Conservation (phyloP, 345 rosid genomes). For the Eucalyptus grandis region DNA sequence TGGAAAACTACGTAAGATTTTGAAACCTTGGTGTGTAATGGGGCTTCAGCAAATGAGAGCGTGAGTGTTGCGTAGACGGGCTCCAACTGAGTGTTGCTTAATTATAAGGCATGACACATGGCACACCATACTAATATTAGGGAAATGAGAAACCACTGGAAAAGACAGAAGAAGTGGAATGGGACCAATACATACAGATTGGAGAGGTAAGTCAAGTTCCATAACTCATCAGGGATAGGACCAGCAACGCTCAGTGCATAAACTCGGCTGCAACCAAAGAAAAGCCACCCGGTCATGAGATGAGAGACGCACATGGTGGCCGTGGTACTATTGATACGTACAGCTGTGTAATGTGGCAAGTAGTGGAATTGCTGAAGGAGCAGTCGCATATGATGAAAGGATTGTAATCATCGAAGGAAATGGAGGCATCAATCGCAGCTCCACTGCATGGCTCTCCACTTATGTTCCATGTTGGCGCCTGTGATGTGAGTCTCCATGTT, state of each 20-base stretch:
- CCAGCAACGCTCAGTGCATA: constrained; percentile 15
- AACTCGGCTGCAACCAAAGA: constrained; percentile 11
- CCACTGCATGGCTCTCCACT: constrained; percentile 56
- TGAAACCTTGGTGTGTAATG: not conserved
- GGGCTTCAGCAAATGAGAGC: not conserved
- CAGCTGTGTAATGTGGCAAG: constrained; percentile 31
- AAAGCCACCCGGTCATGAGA: not conserved
- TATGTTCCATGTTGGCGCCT: constrained; percentile 22
- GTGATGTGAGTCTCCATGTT: constrained; percentile 27
- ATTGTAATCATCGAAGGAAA: constrained; percentile 8
- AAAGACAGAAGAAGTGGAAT: not conserved
- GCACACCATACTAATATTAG: not conserved
- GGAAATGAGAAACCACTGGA: not conserved
- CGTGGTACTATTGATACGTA: not conserved
- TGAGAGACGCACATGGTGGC: not conserved
- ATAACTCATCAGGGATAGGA: constrained; percentile 37
- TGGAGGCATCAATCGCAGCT: constrained; percentile 9
- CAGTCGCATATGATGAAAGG: constrained; percentile 68
- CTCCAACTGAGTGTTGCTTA: not conserved
- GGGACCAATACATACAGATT: constrained; percentile 14
- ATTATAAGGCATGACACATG: not conserved
- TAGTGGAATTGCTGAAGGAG: constrained; percentile 8
- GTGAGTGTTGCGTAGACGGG: not conserved
- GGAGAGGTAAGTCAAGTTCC: constrained; percentile 30
- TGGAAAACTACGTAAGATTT: not conserved